Percentiles rank a stretch among this genome's conserved stretches.
phyloP scores from a whole-genome alignment of 164 flowering plant species.

The Kalanchoe fedtschenkoi region DNA sequence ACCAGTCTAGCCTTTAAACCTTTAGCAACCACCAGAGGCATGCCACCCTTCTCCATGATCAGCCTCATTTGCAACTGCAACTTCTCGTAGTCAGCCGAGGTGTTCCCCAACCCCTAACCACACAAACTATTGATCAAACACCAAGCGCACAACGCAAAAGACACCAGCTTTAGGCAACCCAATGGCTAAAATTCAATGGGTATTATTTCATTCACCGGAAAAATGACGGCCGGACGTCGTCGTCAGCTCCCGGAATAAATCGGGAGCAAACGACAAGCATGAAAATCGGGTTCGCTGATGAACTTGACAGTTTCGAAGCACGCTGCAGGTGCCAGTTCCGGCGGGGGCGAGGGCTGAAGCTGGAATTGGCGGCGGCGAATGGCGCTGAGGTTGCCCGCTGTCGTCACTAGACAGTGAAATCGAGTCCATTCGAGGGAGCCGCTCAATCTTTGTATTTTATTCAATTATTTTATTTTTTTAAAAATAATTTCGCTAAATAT shows the following conservation, averaged over 20 bases:
- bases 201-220: conserved; percentile 34
- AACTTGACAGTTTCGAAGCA: not conserved
- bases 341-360: not conserved
- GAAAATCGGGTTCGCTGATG: not conserved
- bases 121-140: not conserved
- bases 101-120: conserved; percentile 83
- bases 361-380: not conserved
- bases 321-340: not conserved
- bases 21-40: conserved; percentile 50
- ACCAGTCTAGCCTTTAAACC: conserved; percentile 83
- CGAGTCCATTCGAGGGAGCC: not conserved
- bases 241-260: not conserved
- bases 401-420: not conserved
- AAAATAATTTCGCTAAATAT: too few species aligned
- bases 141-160: not conserved
- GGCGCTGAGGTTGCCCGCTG: not conserved
- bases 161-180: not conserved
- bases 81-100: conserved; percentile 55
- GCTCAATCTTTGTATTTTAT: too few species aligned
- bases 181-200: not conserved
- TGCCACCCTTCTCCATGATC: conserved; percentile 37
- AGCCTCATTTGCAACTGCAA: conserved; percentile 35
- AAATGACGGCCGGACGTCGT: conserved; percentile 65
- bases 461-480: too few species aligned
- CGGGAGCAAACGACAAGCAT: not conserved